A percentile compares a stretch with the other conserved stretches of the same genome.
Conservation (phyloP, 768 basidiomycete species). For the Suillus discolor region DNA sequence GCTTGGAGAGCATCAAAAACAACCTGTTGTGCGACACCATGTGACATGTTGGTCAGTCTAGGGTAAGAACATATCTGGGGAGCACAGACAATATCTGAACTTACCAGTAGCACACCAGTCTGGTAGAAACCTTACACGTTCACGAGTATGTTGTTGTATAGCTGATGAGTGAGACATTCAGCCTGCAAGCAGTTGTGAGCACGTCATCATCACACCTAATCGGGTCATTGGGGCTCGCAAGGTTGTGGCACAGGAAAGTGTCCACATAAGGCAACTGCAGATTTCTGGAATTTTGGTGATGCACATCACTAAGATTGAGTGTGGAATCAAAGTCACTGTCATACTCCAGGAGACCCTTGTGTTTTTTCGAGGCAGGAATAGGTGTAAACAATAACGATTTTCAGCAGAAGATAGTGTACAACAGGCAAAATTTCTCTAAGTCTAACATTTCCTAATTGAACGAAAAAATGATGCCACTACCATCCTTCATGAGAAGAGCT, state of each 20-base stretch:
- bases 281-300: background rate
- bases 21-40: too few relatives aligned
- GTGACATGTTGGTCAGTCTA: too few relatives aligned
- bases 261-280: background rate
- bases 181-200: too few relatives aligned
- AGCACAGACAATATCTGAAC: too few relatives aligned
- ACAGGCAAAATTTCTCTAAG: background rate
- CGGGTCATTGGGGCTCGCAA: background rate
- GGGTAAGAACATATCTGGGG: too few relatives aligned
- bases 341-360: background rate
- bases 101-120: too few relatives aligned
- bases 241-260: background rate
- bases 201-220: too few relatives aligned
- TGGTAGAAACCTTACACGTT: too few relatives aligned
- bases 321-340: background rate
- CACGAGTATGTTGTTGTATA: too few relatives aligned
- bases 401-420: background rate
- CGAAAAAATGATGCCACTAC: background rate
- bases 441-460: background rate
- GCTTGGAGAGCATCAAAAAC: too few relatives aligned
- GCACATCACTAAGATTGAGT: too few relatives aligned
- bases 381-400: background rate
- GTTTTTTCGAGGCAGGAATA: background rate
- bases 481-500: background rate
- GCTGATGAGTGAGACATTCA: too few relatives aligned